Percentiles rank a stretch among this genome's conserved stretches.
Evolutionary conservation across 2,329 filamentous ascomycete genomes (phyloP).

Genomic region (Xylariaceae sp.): DNA sequence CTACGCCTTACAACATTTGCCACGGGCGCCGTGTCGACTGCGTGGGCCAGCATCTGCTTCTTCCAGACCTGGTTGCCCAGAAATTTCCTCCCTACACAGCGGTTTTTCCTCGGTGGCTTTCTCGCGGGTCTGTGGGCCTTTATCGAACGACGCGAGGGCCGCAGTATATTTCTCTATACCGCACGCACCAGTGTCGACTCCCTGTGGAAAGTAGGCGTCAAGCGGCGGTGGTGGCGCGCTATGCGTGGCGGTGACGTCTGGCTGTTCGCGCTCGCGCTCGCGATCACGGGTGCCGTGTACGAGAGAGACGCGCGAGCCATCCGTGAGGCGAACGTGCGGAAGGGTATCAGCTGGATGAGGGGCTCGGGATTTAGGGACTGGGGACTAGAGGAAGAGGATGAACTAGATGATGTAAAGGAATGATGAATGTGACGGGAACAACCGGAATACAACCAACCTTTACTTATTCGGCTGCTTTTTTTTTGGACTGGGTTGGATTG

Average conservation of each 20-base stretch:
- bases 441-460: neutral
- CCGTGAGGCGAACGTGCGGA: slow-evolving; percentile 62
- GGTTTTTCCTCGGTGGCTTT: slow-evolving; percentile 87
- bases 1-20: slow-evolving; percentile 73
- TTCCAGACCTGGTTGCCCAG: slow-evolving; percentile 77
- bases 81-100: slow-evolving; percentile 69
- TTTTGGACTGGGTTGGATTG: neutral
- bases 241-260: slow-evolving; percentile 78
- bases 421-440: slow-evolving; percentile 2
- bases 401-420: slow-evolving; percentile 33
- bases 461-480: neutral
- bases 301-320: slow-evolving; percentile 67
- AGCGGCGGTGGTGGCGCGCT: slow-evolving; percentile 82
- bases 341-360: slow-evolving; percentile 67
- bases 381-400: slow-evolving; percentile 48
- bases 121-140: slow-evolving; percentile 82
- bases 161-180: slow-evolving; percentile 72
- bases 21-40: slow-evolving; percentile 77
- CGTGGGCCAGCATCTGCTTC: slow-evolving; percentile 86
- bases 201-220: slow-evolving; percentile 89
- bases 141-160: slow-evolving; percentile 61
- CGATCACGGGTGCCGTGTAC: slow-evolving; percentile 72
- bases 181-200: slow-evolving; percentile 75
- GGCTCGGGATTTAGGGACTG: slow-evolving; percentile 75
- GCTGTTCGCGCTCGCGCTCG: slow-evolving; percentile 75